phyloP scores from a whole-genome alignment of 2,329 filamentous ascomycete species.

The Neonectria neomacrospora region DNA sequence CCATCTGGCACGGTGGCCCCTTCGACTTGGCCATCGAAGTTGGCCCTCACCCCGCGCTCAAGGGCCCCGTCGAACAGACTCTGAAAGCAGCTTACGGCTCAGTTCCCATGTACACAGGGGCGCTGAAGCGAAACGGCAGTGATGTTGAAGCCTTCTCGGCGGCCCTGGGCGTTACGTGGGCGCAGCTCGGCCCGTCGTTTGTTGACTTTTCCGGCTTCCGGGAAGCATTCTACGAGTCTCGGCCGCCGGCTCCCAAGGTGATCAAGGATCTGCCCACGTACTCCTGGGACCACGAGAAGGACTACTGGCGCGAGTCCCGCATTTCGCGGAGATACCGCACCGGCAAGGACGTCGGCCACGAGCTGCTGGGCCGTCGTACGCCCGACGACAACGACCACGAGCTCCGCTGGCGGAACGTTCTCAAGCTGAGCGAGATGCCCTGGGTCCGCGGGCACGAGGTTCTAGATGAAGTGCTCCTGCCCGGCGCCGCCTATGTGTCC shows the following conservation, averaged over 20 bases:
- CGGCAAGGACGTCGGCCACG: slow-evolving; percentile 15
- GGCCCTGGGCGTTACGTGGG: slow-evolving; percentile 11
- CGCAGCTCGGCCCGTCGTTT: neutral
- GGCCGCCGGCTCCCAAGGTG: slow-evolving; percentile 1
- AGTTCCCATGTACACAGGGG: slow-evolving; percentile 7
- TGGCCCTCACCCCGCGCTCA: slow-evolving; percentile 58
- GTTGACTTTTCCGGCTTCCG: slow-evolving; percentile 18
- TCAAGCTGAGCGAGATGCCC: slow-evolving; percentile 22
- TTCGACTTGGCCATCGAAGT: slow-evolving; percentile 53
- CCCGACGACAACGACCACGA: slow-evolving; percentile 22
- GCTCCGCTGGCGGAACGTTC: slow-evolving; percentile 22
- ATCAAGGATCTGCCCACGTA: slow-evolving; percentile 15
- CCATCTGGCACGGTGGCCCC: slow-evolving; percentile 25
- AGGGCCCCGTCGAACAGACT: slow-evolving; percentile 48
- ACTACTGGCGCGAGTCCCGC: slow-evolving; percentile 14
- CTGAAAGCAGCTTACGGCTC: slow-evolving; percentile 50
- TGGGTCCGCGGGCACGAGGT: slow-evolving; percentile 23
- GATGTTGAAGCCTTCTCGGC: slow-evolving; percentile 11
- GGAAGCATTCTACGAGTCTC: slow-evolving; percentile 11
- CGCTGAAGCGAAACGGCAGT: slow-evolving; percentile 11
- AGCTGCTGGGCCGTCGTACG: slow-evolving; percentile 20
- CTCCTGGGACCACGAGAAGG: slow-evolving; percentile 22
- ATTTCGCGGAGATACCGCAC: slow-evolving; percentile 20
- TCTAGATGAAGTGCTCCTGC: slow-evolving; percentile 21
- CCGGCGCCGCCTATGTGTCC: slow-evolving; percentile 22